Evolutionary conservation across 768 basidiomycete genomes (phyloP), one percentile per base, ranked within the genome.

Genomic region (Amanita fuliginea): DNA sequence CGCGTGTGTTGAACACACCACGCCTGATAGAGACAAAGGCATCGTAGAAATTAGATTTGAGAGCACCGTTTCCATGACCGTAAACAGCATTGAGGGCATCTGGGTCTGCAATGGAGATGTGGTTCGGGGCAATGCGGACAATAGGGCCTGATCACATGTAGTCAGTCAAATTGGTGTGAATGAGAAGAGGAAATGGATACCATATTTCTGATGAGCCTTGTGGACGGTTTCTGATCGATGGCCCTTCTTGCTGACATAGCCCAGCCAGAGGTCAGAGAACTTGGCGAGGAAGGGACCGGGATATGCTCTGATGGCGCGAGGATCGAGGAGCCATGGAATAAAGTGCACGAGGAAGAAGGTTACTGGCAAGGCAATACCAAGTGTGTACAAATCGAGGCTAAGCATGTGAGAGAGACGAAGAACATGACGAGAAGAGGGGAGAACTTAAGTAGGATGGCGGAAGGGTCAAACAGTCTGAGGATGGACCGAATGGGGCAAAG

Each of bases 51-150:
- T 75, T 60, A 13, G 81, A 77, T 58, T 91, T 92, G 50, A 84
- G 72, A 4, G 84, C 77, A n/a, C 90, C 89, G 50, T 81, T 90
- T 3, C 88, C 88, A 57, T 78, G 90, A 1, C 81, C 89, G 58
- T 92, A 92, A 11, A 94, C 72, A 51, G 80, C 60, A 34, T 71
- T 71, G 11, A 93, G 75, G 0, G 89, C 90, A 0, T 80, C 81
- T 0, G 90, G 87, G 56, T 87, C 80, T 9, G 83, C 78, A 42
- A 91, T 71, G 1, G 84, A 86, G 7, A 91, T 69, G 56, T 88
- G 83, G 56, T 86, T 83, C 0, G 86, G 86, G 0, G 83, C 83
- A 51, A 87, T 66, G 54, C 85, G 80, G 14, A 85, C 80, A 46
- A 86, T 66, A 7, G 74, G 75, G 21, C 83, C 82, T 85, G 51